phyloP scores from a whole-genome alignment of 139 green algal species.

The Medakamo hakoo region DNA sequence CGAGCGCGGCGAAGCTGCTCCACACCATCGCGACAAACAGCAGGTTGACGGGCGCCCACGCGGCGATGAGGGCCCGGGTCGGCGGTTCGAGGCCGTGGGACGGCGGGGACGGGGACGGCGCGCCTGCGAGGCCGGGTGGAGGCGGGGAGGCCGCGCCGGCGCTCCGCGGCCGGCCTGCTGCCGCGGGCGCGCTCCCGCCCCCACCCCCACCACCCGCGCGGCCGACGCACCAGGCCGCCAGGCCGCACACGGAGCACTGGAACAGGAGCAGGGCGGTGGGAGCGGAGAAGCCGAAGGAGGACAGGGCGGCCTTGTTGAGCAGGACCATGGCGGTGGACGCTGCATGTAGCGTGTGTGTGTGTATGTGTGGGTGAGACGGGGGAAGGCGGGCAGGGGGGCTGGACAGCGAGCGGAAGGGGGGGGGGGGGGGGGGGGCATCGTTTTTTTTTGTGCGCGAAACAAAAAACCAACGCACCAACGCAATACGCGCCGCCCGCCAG shows the following conservation, averaged over 20 bases:
- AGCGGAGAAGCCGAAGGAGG: constrained; percentile 53
- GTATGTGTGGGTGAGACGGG: no score
- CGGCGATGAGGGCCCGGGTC: constrained; percentile 13
- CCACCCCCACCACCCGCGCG: neutral
- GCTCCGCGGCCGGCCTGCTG: no score
- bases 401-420: neutral
- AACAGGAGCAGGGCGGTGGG: constrained; percentile 62
- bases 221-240: constrained; percentile 24
- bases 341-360: no score
- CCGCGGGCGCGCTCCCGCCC: constrained; percentile 4
- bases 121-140: no score
- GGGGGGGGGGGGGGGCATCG: neutral
- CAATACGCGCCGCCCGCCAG: constrained; percentile 13
- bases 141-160: no score
- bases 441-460: neutral
- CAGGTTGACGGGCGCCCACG: constrained; percentile 82
- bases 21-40: constrained; percentile 87
- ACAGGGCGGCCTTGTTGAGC: constrained; percentile 69
- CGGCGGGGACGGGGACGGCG: no score
- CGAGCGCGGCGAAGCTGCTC: constrained; percentile 61
- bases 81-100: neutral
- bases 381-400: neutral
- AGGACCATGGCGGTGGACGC: constrained; percentile 43
- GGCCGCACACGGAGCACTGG: constrained; percentile 53
- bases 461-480: constrained; percentile 6